A percentile compares a stretch with the other conserved stretches of the same genome.
Conservation (phyloP, 805 yeast species). For the Kodamaea jinghongensis region DNA sequence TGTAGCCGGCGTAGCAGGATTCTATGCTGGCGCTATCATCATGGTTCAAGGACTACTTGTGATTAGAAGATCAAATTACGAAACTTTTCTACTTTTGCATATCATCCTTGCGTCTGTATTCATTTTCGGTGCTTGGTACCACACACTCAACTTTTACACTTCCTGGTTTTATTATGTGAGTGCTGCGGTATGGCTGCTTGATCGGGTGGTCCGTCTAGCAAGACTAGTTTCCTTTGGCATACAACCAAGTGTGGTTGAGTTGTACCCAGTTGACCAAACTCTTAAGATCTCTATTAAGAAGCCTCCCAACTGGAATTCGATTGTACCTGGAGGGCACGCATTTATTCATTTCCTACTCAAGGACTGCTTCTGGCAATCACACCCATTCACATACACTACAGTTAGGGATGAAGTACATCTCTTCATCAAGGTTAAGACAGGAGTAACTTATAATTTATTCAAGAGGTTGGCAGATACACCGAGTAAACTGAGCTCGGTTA, state of each 20-base stretch:
- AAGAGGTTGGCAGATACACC: slow-evolving; percentile 26
- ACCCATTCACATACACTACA: slow-evolving; percentile 27
- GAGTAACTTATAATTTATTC: slow-evolving; percentile 31
- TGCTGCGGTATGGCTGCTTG: slow-evolving; percentile 23
- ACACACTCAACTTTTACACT: slow-evolving; percentile 11
- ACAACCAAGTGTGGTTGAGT: slow-evolving; percentile 20
- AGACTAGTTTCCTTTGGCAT: slow-evolving; percentile 23
- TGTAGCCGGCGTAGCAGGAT: slow-evolving; percentile 21
- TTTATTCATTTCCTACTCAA: slow-evolving; percentile 26
- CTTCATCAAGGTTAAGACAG: slow-evolving; percentile 25
- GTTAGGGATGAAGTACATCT: slow-evolving; percentile 18
- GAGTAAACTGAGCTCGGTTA: slow-evolving; percentile 28
- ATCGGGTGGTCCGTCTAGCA: slow-evolving; percentile 19
- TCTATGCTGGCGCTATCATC: slow-evolving; percentile 14
- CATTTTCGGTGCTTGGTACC: slow-evolving; percentile 20
- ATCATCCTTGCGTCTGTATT: slow-evolving; percentile 21
- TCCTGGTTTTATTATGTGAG: slow-evolving; percentile 18
- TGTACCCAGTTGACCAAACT: slow-evolving; percentile 22
- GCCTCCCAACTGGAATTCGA: slow-evolving; percentile 22
- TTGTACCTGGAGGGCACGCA: slow-evolving; percentile 23
- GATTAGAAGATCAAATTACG: slow-evolving; percentile 22
- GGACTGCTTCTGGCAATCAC: slow-evolving; percentile 31
- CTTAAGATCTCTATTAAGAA: slow-evolving; percentile 22
- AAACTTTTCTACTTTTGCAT: slow-evolving; percentile 22
- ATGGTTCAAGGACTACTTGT: slow-evolving; percentile 19